Evolutionary conservation across 108 stramenopile genomes (phyloP), one percentile per base, ranked within the genome.

Genomic region (Epithemia pelagica): DNA sequence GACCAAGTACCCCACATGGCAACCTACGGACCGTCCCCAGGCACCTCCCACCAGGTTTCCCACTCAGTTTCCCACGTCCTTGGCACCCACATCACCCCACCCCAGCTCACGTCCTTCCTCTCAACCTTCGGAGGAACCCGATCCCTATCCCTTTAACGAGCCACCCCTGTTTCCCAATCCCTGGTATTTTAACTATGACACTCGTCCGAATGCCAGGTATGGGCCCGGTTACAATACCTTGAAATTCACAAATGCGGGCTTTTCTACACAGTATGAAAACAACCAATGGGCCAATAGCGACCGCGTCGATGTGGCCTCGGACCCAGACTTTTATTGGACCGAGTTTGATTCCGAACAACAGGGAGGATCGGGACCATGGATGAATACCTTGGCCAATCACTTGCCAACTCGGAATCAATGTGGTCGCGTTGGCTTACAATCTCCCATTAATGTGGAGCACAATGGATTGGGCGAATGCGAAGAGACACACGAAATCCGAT

Each of bases 401-500:
- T 51, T 69, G 23, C 72, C 72, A 15, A 46, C 65, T 0, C 46
- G 64, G 0, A 81, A 74, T 59, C 65, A 62, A 54, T 89, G 88
- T 67, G 78, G 73, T 2, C 66, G 66, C 24, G 73, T 66, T 31
- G 75, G 73, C 21, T 71, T 59, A 32, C 91, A 92, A 62, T 83
- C 82, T 74, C 91, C 91, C 1, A 89, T 92, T 66, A 87, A 92
- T 66, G 69, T 92, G 61, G 73, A 84, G 20, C 60, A 61, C 7
- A 78, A 60, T 32, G 78, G 77, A 21, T 71, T 74, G 28, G 81
- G 70, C 2, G 51, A 52, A 23, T 82, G 85, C 65, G 65, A 67
- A 27, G 84, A 85, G 64, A 64, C 65, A 22, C 84, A 85, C 66
- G 74, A 85, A 32, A 81, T 85, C 32, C 69, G 80, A 33, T 54